Percentiles rank a stretch among this genome's conserved stretches.
Evolutionary conservation across 495 filamentous ascomycete genomes (phyloP).

Genomic region (Letharia lupina): DNA sequence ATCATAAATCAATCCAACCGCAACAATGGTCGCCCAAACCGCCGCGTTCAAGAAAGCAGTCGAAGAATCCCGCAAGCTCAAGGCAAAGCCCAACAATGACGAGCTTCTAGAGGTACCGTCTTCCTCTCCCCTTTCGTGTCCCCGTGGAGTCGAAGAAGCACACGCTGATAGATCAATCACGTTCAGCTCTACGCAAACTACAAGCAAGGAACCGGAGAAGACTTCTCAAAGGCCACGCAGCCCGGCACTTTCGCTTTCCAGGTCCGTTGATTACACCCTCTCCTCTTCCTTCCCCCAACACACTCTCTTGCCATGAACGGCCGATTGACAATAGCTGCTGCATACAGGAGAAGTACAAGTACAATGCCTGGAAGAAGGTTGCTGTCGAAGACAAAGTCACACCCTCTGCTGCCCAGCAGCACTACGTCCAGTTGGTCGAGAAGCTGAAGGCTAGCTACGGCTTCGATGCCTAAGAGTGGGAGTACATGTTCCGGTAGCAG

Average conservation of each 20-base stretch:
- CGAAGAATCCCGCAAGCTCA: conserved; percentile 53
- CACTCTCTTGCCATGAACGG: too few species aligned
- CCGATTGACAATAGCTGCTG: neutral
- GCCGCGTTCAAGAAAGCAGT: conserved; percentile 41
- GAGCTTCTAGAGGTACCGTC: conserved; percentile 50
- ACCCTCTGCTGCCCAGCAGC: conserved; percentile 56
- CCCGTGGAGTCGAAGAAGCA: neutral
- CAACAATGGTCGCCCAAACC: conserved; percentile 23
- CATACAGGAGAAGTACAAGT: conserved; percentile 66
- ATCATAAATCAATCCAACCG: neutral
- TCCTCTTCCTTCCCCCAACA: conserved; percentile 7
- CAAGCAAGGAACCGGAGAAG: conserved; percentile 46
- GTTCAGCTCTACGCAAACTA: conserved; percentile 49
- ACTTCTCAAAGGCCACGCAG: conserved; percentile 35
- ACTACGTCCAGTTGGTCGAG: conserved; percentile 67
- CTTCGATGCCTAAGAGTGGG: conserved; percentile 31
- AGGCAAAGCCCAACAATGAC: conserved; percentile 40
- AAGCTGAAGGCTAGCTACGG: conserved; percentile 59
- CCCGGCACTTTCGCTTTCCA: conserved; percentile 47
- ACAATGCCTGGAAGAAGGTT: conserved; percentile 61
- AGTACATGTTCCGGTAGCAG: neutral
- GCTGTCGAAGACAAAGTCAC: conserved; percentile 46
- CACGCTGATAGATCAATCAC: neutral
- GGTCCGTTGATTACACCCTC: conserved; percentile 29
- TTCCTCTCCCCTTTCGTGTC: neutral